Evolutionary conservation across 2,329 filamentous ascomycete genomes (phyloP), one percentile per base, ranked within the genome.

Genomic region (Ambrosiella cleistominuta): DNA sequence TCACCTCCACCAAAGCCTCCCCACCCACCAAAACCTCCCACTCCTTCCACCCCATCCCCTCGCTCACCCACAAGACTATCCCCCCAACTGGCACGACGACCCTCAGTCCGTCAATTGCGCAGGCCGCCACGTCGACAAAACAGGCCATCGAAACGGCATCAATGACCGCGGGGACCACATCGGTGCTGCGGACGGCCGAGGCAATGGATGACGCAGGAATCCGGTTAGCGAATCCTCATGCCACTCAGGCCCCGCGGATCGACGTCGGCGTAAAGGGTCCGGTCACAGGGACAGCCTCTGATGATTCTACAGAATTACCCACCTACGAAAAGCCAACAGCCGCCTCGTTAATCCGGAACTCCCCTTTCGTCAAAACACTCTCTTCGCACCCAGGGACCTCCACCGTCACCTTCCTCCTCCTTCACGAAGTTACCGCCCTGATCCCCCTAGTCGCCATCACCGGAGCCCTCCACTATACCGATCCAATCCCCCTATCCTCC

Each of bases 381-480:
- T 80, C 83, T 59, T 75, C 78, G 58, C 89, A 89, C 0, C 93
- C 93, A 0, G 70, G 89, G 50, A 87, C 87, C 0, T 88, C 96
- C 70, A 75, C 95, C 47, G 80, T 85, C 1, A 83, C 91, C 0
- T 98, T 98, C 68, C 74, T 97, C 9, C 74, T 96, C 44, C 77
- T 98, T 0, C 93, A 98, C 72, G 93, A 98, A 70, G 68, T 96
- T 50, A 97, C 93, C 0, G 91, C 93, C 8, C 72, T 96, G 9
- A 69, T 91, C 1, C 91, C 91, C 0, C 71, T 97, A 0, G 68
- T 94, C 44, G 83, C 79, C 0, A 76, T 97, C 1, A 82, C 86
- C 19, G 82, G 77, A 0, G 68, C 81, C 1, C 95, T 98, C 69
- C 87, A 97, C 71, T 89, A 88, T 19, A 81, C 81, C 1, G 75